These are phyloP conservation scores for Dioscorea alata DNA, from an alignment of 106 monocot genomes.

Conservation along the genomic window DNA sequence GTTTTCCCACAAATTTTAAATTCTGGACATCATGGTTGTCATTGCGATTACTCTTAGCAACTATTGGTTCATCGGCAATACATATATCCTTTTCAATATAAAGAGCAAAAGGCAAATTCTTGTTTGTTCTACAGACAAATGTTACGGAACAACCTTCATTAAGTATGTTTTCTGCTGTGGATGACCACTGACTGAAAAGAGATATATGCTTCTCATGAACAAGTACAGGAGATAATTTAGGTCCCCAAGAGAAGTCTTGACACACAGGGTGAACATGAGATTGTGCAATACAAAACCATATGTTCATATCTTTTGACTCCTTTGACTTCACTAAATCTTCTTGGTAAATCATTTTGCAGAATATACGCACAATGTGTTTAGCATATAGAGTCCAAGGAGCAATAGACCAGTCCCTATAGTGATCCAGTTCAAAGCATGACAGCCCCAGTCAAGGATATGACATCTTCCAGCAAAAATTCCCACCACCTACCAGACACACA, in stretches of 20 bases:
- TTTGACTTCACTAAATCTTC: slow-evolving; percentile 18
- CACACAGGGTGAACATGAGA: slow-evolving; percentile 29
- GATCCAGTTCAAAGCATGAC: slow-evolving; percentile 59
- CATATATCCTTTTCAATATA: slow-evolving; percentile 9
- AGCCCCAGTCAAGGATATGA: slow-evolving; percentile 33
- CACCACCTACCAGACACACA: slow-evolving; percentile 43
- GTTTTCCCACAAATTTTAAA: slow-evolving; percentile 7
- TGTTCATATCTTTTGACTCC: slow-evolving; percentile 18
- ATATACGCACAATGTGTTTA: slow-evolving; percentile 68
- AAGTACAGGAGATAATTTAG: slow-evolving; percentile 58
- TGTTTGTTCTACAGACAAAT: not conserved
- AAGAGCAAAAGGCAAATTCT: slow-evolving; percentile 19
- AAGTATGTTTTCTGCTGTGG: slow-evolving; percentile 15
- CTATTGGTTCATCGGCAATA: slow-evolving; percentile 5
- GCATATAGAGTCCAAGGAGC: slow-evolving; percentile 69
- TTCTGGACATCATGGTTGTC: slow-evolving; percentile 1
- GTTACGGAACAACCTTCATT: slow-evolving; percentile 3
- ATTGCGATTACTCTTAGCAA: slow-evolving; percentile 5
- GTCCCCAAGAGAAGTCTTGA: slow-evolving; percentile 74
- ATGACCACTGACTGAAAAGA: slow-evolving; percentile 58
- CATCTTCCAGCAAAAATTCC: slow-evolving; percentile 71
- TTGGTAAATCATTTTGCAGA: slow-evolving; percentile 39
- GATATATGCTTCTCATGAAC: slow-evolving; percentile 78
- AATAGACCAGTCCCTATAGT: slow-evolving; percentile 74
- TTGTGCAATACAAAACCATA: slow-evolving; percentile 65